phyloP scores from a whole-genome alignment of 2,329 filamentous ascomycete genomes.

The Phoma sp. region DNA sequence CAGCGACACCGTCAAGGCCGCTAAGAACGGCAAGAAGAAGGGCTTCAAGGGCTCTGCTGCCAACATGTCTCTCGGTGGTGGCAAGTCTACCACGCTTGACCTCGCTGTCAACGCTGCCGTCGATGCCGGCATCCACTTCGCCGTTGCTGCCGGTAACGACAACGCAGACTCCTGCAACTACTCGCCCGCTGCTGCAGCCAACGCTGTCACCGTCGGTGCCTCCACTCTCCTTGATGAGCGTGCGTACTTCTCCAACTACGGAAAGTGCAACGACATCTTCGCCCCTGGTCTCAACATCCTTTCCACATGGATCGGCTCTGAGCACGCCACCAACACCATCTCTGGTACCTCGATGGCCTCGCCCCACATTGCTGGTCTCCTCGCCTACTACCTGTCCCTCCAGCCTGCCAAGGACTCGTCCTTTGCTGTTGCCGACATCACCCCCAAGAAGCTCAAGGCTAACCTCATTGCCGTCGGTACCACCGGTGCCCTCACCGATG shows the following conservation, averaged over 20 bases:
- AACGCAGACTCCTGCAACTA: constrained; percentile 99
- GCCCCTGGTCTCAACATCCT: constrained; percentile 95
- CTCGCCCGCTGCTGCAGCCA: constrained; percentile 89
- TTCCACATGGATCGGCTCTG: constrained; percentile 98
- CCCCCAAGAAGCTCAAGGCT: constrained; percentile 91
- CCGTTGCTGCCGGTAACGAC: constrained; percentile 97
- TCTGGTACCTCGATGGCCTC: constrained; percentile 74
- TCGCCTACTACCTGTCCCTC: constrained; percentile 97
- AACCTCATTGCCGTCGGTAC: constrained; percentile 86
- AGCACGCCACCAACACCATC: constrained; percentile 97
- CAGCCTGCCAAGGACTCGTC: constrained; percentile 90
- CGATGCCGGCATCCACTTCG: constrained; percentile 90
- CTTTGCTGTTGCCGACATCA: constrained; percentile 87
- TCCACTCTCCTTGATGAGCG: constrained; percentile 92
- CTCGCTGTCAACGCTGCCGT: constrained; percentile 93
- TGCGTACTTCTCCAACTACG: constrained; percentile 99
- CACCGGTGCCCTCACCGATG: constrained; percentile 75
- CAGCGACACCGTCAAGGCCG: constrained; percentile 73
- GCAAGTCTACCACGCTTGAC: constrained; percentile 92
- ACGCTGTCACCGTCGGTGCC: constrained; percentile 94
- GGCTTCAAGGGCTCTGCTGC: constrained; percentile 98
- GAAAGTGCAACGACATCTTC: constrained; percentile 99
- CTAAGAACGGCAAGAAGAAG: constrained; percentile 89
- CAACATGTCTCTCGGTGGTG: constrained; percentile 99
- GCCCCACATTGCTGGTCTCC: constrained; percentile 80